Conservation (phyloP, 495 filamentous ascomycete genomes). For the Ascobolus immersus region DNA sequence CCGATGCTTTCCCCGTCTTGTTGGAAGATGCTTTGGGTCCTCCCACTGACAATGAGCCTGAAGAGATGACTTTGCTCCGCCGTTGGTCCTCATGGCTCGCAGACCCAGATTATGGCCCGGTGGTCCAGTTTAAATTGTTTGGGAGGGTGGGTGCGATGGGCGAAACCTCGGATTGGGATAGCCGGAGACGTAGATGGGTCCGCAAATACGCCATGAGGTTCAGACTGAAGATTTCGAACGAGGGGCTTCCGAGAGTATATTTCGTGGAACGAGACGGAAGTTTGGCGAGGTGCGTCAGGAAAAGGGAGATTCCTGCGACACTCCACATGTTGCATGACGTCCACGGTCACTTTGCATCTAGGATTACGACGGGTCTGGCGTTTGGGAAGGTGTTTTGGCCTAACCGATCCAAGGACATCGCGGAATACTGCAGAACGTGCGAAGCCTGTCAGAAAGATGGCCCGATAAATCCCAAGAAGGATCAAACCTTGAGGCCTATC, state of each 20-base stretch:
- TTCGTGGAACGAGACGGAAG: slow-evolving; percentile 1
- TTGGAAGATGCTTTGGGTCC: no score
- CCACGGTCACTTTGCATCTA: neutral
- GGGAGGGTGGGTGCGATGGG: no score
- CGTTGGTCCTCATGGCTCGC: no score
- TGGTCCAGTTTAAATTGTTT: no score
- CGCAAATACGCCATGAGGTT: no score
- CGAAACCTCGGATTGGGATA: no score
- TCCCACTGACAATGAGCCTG: no score
- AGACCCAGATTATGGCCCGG: no score
- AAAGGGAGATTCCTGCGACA: neutral
- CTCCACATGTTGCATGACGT: neutral
- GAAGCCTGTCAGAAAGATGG: slow-evolving; percentile 1
- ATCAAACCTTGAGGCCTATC: neutral
- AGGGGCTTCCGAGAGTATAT: neutral
- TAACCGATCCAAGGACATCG: neutral
- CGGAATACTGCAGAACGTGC: neutral
- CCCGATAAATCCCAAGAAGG: neutral
- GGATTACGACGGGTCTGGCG: neutral
- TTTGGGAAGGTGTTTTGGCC: neutral
- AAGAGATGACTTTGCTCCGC: no score
- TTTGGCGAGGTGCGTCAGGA: neutral
- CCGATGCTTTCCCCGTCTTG: no score
- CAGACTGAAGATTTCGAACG: no score
- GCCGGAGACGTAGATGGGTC: no score